A percentile compares a stretch with the other conserved stretches of the same genome.
Conservation (phyloP, 2,329 filamentous ascomycete genomes). For the Xylariaceae sp. region DNA sequence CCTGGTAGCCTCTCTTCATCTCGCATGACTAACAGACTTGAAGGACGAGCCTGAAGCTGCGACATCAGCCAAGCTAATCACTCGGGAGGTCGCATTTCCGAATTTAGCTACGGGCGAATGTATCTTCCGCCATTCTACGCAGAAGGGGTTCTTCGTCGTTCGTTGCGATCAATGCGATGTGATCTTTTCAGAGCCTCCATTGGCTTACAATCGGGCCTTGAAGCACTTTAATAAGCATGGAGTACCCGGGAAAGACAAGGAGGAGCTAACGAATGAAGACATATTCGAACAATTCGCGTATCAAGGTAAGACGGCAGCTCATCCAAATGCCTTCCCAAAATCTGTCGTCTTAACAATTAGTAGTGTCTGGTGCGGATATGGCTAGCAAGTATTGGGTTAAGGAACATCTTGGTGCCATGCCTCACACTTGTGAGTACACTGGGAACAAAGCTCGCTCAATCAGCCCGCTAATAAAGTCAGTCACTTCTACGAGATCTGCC, state of each 20-base stretch:
- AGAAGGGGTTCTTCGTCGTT: slow-evolving; percentile 28
- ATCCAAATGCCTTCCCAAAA: neutral
- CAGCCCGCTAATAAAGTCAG: slow-evolving; percentile 8
- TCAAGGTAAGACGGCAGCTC: slow-evolving; percentile 19
- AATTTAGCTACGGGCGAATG: slow-evolving; percentile 29
- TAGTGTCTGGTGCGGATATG: slow-evolving; percentile 27
- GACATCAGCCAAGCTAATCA: slow-evolving; percentile 10
- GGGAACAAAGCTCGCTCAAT: neutral
- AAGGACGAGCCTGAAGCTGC: slow-evolving; percentile 3
- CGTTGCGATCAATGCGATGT: slow-evolving; percentile 25
- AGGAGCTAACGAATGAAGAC: slow-evolving; percentile 29
- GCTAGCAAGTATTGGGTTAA: slow-evolving; percentile 30
- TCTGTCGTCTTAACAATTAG: slow-evolving; percentile 1
- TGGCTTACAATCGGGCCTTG: slow-evolving; percentile 29
- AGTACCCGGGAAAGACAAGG: slow-evolving; percentile 7
- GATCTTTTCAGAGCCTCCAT: slow-evolving; percentile 27
- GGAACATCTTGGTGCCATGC: slow-evolving; percentile 26
- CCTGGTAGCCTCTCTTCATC: neutral
- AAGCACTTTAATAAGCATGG: slow-evolving; percentile 30
- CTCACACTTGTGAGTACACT: slow-evolving; percentile 28
- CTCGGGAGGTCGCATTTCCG: slow-evolving; percentile 26
- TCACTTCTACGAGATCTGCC: slow-evolving; percentile 17
- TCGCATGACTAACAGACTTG: slow-evolving; percentile 8
- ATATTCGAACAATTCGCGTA: slow-evolving; percentile 31
- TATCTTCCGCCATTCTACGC: slow-evolving; percentile 28